phyloP scores from a whole-genome alignment of 1,284 basidiomycete species.

The Chalciporus piperatoides region DNA sequence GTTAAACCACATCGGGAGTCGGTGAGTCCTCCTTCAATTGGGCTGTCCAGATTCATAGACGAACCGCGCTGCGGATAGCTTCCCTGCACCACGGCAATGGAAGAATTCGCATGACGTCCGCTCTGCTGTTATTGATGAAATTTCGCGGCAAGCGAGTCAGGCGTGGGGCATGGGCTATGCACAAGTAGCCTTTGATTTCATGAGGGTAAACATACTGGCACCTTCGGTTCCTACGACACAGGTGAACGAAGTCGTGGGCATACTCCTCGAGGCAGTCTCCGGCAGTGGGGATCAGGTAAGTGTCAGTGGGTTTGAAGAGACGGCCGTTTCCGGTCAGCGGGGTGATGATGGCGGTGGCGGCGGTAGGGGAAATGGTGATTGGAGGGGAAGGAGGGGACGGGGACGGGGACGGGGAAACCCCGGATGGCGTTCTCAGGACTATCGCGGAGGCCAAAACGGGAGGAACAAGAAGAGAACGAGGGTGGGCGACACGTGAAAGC shows the following conservation, averaged over 20 bases:
- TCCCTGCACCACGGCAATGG: slow-evolving; percentile 43
- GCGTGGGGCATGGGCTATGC: slow-evolving; percentile 52
- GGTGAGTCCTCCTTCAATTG: slow-evolving; percentile 43
- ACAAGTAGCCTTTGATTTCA: slow-evolving; percentile 65
- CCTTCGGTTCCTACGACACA: not conserved
- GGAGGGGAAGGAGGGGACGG: not conserved
- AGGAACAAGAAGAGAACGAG: not conserved
- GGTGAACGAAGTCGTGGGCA: not conserved
- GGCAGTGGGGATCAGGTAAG: not conserved
- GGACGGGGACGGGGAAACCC: not conserved
- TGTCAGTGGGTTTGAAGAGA: not conserved
- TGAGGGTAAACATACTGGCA: slow-evolving; percentile 50
- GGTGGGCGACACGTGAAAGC: not conserved
- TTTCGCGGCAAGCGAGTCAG: slow-evolving; percentile 60
- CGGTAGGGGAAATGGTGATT: not conserved
- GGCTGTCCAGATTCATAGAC: slow-evolving; percentile 27
- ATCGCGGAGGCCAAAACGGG: not conserved
- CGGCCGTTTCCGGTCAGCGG: not conserved
- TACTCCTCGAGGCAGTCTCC: not conserved
- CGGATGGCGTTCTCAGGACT: not conserved
- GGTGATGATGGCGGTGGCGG: not conserved
- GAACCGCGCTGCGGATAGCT: slow-evolving; percentile 34
- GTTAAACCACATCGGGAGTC: slow-evolving; percentile 80
- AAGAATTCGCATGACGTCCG: slow-evolving; percentile 39
- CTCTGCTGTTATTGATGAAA: slow-evolving; percentile 52